These are phyloP conservation scores for Phoma sp. DNA, from an alignment of 2,329 filamentous ascomycete species.

Conservation along the genomic window DNA sequence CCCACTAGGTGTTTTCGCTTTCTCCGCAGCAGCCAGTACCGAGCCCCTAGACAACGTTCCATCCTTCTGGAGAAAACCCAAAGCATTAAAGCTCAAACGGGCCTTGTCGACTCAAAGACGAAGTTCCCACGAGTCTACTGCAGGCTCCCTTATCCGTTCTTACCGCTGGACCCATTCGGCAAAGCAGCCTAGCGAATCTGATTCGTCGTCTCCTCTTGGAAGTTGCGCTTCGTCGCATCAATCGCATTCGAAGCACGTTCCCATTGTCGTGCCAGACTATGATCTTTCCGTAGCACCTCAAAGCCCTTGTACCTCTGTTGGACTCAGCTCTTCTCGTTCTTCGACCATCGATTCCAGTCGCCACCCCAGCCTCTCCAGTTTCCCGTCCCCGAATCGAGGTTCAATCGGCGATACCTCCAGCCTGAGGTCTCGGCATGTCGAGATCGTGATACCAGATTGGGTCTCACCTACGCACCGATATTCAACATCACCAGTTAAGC, in stretches of 20 bases:
- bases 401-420: conserved; percentile 40
- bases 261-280: conserved; percentile 53
- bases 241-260: conserved; percentile 51
- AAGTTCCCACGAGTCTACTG: conserved; percentile 40
- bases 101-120: conserved; percentile 35
- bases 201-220: conserved; percentile 26
- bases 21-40: conserved; percentile 44
- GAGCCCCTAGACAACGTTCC: conserved; percentile 41
- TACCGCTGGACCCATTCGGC: conserved; percentile 32
- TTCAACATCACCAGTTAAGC: conserved; percentile 42
- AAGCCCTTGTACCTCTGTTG: conserved; percentile 45
- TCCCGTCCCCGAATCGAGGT: conserved; percentile 37
- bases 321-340: conserved; percentile 42
- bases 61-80: conserved; percentile 44
- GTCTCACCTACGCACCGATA: conserved; percentile 51
- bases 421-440: conserved; percentile 54
- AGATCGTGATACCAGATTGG: conserved; percentile 56
- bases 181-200: conserved; percentile 26
- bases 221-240: conserved; percentile 31
- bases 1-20: conserved; percentile 48
- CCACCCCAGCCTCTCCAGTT: conserved; percentile 37
- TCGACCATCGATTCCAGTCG: conserved; percentile 40
- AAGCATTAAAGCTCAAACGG: conserved; percentile 37
- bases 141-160: conserved; percentile 33
- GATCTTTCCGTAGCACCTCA: conserved; percentile 46